A percentile compares a stretch with the other conserved stretches of the same genome.
Evolutionary conservation across 148 eudicot species (phyloP).

Genomic region (Vaccinium macrocarpon): DNA sequence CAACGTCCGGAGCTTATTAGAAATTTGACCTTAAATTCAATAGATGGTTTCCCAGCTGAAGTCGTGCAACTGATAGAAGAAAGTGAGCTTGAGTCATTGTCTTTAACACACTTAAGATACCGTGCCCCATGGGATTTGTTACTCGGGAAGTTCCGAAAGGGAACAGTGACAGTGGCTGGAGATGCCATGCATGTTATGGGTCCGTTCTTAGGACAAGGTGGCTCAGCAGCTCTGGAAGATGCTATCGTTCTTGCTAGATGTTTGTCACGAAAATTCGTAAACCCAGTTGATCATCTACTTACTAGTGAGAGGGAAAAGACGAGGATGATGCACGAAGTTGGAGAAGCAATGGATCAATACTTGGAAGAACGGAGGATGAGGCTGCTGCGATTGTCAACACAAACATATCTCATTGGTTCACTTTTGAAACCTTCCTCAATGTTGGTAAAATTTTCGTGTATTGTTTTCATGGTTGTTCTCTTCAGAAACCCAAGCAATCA

Average conservation of each 20-base stretch:
- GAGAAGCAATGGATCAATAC: constrained; percentile 44
- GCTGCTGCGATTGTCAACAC: constrained; percentile 30
- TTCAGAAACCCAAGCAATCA: constrained; percentile 26
- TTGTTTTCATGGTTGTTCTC: constrained; percentile 26
- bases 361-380: constrained; percentile 42
- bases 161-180: background rate
- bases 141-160: constrained; percentile 27
- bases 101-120: constrained; percentile 24
- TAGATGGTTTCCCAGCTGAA: constrained; percentile 32
- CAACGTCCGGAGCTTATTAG: constrained; percentile 33
- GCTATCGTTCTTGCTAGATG: constrained; percentile 55
- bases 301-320: constrained; percentile 4
- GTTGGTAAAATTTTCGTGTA: constrained; percentile 24
- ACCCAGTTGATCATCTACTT: background rate
- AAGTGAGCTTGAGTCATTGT: constrained; percentile 32
- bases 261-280: constrained; percentile 18
- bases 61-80: constrained; percentile 28
- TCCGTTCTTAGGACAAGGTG: constrained; percentile 63
- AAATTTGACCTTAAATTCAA: constrained; percentile 21
- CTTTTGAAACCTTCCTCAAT: constrained; percentile 21
- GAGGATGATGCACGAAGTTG: constrained; percentile 7
- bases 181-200: constrained; percentile 70
- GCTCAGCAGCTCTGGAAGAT: constrained; percentile 62
- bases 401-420: constrained; percentile 32
- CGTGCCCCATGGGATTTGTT: background rate